Evolutionary conservation across 192 early-diverging fungal species (phyloP).

Genomic region (Oehlia diaphana): DNA sequence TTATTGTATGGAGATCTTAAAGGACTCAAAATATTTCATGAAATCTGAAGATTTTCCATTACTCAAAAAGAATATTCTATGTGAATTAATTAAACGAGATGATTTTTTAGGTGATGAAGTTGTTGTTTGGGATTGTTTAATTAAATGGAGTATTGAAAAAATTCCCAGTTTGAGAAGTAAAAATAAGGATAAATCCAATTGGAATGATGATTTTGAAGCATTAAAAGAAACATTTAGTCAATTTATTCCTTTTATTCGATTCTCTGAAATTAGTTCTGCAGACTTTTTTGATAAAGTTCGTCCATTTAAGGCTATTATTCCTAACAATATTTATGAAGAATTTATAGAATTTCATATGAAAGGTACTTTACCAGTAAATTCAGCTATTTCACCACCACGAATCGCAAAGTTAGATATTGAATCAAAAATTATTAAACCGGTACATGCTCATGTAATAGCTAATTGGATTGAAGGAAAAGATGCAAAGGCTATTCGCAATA

Average conservation of each 20-base stretch:
- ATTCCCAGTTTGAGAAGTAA: not conserved
- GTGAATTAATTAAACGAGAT: too few relatives aligned
- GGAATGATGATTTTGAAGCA: constrained; percentile 5
- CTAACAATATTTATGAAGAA: not conserved
- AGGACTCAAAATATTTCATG: too few relatives aligned
- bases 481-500: not conserved
- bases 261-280: not conserved
- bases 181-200: not conserved
- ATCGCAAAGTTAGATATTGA: not conserved
- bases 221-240: not conserved
- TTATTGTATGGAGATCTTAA: not conserved
- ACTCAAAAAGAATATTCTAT: too few relatives aligned
- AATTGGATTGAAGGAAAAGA: constrained; percentile 2
- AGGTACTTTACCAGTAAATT: too few relatives aligned
- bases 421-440: constrained; percentile 8
- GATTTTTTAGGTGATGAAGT: constrained; percentile 1
- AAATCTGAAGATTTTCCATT: too few relatives aligned
- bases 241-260: constrained; percentile 14
- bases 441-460: not conserved
- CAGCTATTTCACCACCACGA: too few relatives aligned
- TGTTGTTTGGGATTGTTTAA: not conserved
- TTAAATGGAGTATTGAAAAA: too few relatives aligned
- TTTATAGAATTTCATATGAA: not conserved
- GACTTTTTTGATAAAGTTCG: not conserved
- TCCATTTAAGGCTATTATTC: not conserved